Base-by-base conservation (phyloP, 441 rosid species). In the Gossypium davidsonii region DNA sequence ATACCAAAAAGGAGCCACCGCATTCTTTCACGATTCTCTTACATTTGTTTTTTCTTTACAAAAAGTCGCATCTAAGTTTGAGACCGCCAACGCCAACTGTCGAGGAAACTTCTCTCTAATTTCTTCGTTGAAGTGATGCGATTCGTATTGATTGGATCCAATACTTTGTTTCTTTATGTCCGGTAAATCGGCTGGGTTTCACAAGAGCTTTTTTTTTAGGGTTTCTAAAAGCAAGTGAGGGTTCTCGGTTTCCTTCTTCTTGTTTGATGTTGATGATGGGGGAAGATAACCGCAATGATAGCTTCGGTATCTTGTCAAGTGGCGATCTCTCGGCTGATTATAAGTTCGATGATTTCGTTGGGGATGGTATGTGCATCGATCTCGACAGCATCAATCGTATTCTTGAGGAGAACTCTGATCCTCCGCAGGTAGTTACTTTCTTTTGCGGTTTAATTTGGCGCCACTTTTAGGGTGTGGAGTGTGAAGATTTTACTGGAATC, bases 301-400 rank as follows among this genome's bases (percentile, higher is more conserved):
- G 65, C 73, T 49, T 26, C 77, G 55, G 51, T 42, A 71, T 70
- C 39, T 69, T 31, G 44, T 23, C 72, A 49, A 70, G 23, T 55
- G 73, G 64, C 3, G 83, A 14, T 71, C 52, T 46, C 52, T 49
- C 55, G 65, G 42, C 61, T 67, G 79, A 66, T 46, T 85, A 65
- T 73, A 66, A 71, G n/a, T 72, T 73, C 64, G 85, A 75, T 58
- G 84, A 63, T 26, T 69, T 81, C 23, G 88, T 39, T 55, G 44
- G 11, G n/a, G 89, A 83, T 1, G 83, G 77, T 34, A 67, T 90
- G 72, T 12, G 77, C 56, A 84, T 92, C 14, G 96, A 86, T 67
- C 20, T 83, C 57, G 93, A 84, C 0, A 66, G 73, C 17, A 28
- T 92, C 1, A 64, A 80, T 11, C 48, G 71, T 66, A 85, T 89